These are phyloP conservation scores for Saitozyma podzolica DNA, from an alignment of 768 basidiomycete genomes.

Conservation along the genomic window DNA sequence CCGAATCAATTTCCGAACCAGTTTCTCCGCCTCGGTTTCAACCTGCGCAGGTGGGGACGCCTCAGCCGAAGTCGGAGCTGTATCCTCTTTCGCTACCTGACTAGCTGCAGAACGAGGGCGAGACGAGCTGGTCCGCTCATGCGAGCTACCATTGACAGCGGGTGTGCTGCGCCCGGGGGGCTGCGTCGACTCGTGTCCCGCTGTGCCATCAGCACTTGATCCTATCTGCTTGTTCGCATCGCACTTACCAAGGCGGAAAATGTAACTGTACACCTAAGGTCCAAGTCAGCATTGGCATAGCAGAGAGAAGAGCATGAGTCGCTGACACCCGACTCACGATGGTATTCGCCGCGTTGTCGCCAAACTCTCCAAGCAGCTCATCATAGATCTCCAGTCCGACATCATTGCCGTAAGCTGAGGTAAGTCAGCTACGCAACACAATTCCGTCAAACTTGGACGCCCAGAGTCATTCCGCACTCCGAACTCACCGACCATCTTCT, in stretches of 20 bases:
- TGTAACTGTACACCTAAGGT: constrained; percentile 9
- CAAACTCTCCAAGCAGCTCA: constrained; percentile 82
- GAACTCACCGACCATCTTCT: constrained; percentile 87
- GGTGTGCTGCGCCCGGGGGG: constrained; percentile 1
- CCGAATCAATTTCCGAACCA: constrained; percentile 70
- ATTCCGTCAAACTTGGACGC: no score
- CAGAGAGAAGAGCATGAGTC: neutral
- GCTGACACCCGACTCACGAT: constrained; percentile 19
- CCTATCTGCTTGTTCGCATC: neutral
- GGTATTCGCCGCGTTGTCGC: constrained; percentile 59
- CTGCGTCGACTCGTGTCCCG: constrained; percentile 12
- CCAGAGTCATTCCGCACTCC: neutral
- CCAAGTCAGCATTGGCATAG: neutral
- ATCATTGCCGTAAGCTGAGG: constrained; percentile 49
- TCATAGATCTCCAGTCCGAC: constrained; percentile 70
- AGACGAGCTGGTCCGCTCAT: neutral
- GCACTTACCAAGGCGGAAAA: constrained; percentile 10
- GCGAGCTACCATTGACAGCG: constrained; percentile 3
- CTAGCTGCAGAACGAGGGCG: no score
- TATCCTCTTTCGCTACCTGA: neutral
- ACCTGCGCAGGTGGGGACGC: neutral
- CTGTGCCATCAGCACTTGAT: constrained; percentile 63
- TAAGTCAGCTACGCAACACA: constrained; percentile 45
- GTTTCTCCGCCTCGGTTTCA: constrained; percentile 67
- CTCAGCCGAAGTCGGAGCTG: neutral